phyloP scores from a whole-genome alignment of 768 basidiomycete genomes.

The Astraeus odoratus region DNA sequence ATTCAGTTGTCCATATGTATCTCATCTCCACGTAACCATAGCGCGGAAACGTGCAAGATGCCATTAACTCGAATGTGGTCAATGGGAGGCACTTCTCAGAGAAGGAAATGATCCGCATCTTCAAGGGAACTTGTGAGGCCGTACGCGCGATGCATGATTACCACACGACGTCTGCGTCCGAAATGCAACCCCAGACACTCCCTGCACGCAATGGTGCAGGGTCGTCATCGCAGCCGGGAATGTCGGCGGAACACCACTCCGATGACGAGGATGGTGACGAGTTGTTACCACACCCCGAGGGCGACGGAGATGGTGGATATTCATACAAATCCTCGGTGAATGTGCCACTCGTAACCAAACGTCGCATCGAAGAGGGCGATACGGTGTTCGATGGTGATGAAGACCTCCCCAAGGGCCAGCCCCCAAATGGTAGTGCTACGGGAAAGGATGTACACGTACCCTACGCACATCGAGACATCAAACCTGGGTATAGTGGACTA shows the following conservation, averaged over 20 bases:
- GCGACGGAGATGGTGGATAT: conserved; percentile 66
- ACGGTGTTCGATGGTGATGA: conserved; percentile 79
- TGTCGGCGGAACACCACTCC: conserved; percentile 26
- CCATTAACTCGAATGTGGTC: conserved; percentile 80
- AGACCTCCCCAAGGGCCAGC: conserved; percentile 43
- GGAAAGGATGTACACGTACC: conserved; percentile 59
- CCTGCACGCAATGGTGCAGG: conserved; percentile 9
- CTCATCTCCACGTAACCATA: conserved; percentile 26
- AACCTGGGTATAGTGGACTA: conserved; percentile 93
- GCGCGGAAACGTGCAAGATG: conserved; percentile 94
- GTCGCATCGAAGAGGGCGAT: conserved; percentile 45
- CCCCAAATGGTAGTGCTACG: conserved; percentile 30
- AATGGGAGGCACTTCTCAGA: conserved; percentile 83
- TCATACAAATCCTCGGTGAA: conserved; percentile 46
- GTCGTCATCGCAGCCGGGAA: conserved; percentile 18
- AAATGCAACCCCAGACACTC: conserved; percentile 17
- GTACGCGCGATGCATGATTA: conserved; percentile 93
- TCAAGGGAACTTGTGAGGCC: conserved; percentile 92
- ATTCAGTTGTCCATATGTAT: not conserved
- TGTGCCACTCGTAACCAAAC: conserved; percentile 57
- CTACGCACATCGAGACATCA: conserved; percentile 95
- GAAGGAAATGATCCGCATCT: conserved; percentile 79
- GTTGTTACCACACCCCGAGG: conserved; percentile 69
- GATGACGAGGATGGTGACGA: conserved; percentile 60
- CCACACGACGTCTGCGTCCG: conserved; percentile 38